Evolutionary conservation across 2,329 filamentous ascomycete genomes (phyloP), one percentile per base, ranked within the genome.

Genomic region (Pestalotiopsis sp.): DNA sequence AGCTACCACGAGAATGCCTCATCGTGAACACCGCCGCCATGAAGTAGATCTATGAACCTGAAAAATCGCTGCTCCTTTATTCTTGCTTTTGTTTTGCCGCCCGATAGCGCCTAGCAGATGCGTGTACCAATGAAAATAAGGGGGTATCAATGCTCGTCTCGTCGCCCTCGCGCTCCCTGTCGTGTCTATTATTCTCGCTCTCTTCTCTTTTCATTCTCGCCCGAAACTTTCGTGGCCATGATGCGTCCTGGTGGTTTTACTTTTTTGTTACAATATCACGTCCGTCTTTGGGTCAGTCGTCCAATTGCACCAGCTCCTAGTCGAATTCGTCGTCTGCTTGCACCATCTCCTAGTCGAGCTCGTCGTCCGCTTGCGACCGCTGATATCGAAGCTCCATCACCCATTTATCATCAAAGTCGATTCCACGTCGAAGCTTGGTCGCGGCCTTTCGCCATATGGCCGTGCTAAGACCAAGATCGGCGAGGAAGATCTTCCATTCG

Each of bases 361-460:
- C 66, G 23, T 68, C 66, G n/a, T 66, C 64, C n/a, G 52, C 38
- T 31, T 38, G 31, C 7, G 52, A 38, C 14, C 23, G 69, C 23
- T 82, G 82, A 70, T 87, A 88, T 69, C 79, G 82, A 80, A 96
- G 88, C 74, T 91, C 90, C 14, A 97, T 85, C 71, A 96, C 90
- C 95, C 95, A 98, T 72, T 91, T 89, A 69, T 91, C 90, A 27
- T 93, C 94, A 84, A 98, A 98, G 75, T 95, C 94, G 68, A 98
- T 91, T 0, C 94, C 94, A 72, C 93, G 91, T 23, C 94, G 89
- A 64, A 94, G 89, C 77, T 92, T 91, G 4, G 93, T 93, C 2
- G 93, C 93, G 1, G 93, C 92, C 78, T 94, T 94, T 76, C 91
- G 92, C 92, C 95, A 97, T 3, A 94, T 93, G 3, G 92, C 88